These are phyloP conservation scores for Whalleya microplaca DNA, from an alignment of 2,329 filamentous ascomycete species.

Conservation along the genomic window DNA sequence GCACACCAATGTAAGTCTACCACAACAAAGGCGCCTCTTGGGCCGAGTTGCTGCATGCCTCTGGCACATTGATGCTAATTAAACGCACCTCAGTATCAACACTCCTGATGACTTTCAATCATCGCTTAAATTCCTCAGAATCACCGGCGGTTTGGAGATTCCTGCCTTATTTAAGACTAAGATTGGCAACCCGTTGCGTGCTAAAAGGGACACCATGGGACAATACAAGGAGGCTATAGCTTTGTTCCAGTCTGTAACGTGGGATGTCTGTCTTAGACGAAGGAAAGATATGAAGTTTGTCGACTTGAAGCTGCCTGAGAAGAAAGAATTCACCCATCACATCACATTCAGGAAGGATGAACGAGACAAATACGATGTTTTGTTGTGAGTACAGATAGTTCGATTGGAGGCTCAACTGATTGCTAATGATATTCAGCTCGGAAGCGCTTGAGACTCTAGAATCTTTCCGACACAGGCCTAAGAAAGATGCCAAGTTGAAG, in stretches of 20 bases:
- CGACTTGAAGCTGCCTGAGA: slow-evolving; percentile 75
- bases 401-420: not conserved
- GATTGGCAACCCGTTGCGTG: slow-evolving; percentile 69
- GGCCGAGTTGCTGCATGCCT: not conserved
- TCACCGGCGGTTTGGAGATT: slow-evolving; percentile 76
- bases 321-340: slow-evolving; percentile 77
- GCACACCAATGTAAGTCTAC: slow-evolving; percentile 71
- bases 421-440: slow-evolving; percentile 47
- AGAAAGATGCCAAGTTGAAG: slow-evolving; percentile 42
- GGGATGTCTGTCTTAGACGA: slow-evolving; percentile 77
- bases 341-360: slow-evolving; percentile 76
- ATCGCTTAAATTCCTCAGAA: slow-evolving; percentile 74
- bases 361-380: slow-evolving; percentile 74
- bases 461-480: slow-evolving; percentile 55
- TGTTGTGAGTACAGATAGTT: slow-evolving; percentile 56
- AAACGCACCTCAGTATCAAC: slow-evolving; percentile 62
- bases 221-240: slow-evolving; percentile 62
- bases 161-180: slow-evolving; percentile 73
- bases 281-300: slow-evolving; percentile 90
- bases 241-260: slow-evolving; percentile 76
- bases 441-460: slow-evolving; percentile 76
- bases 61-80: slow-evolving; percentile 30
- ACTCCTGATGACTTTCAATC: slow-evolving; percentile 81
- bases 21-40: not conserved
- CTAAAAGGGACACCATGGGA: slow-evolving; percentile 19